Percentiles rank a stretch among this genome's conserved stretches.
Evolutionary conservation across 345 rosid genomes (phyloP).

Genomic region (Acer negundo): DNA sequence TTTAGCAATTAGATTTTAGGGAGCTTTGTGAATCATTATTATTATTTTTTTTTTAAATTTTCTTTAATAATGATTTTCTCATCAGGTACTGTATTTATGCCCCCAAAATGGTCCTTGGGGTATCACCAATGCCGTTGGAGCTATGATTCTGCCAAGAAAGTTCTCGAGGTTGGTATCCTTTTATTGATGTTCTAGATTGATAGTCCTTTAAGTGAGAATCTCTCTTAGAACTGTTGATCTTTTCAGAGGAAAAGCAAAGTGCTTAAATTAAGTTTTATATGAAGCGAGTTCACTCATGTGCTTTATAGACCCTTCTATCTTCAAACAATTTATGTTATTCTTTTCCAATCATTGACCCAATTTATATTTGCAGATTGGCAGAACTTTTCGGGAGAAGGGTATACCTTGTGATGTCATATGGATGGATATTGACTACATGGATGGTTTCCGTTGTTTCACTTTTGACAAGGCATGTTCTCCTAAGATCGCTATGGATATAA

Average conservation of each 20-base stretch:
- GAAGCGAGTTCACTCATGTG: background rate
- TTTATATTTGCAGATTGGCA: slow-evolving; percentile 51
- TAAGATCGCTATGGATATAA: background rate
- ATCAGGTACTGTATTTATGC: slow-evolving; percentile 86
- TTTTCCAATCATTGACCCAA: slow-evolving; percentile 20
- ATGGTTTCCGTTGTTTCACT: slow-evolving; percentile 95
- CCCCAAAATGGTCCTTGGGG: slow-evolving; percentile 95
- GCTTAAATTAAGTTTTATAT: background rate
- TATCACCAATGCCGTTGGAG: slow-evolving; percentile 98
- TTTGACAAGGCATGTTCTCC: slow-evolving; percentile 69
- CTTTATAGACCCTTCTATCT: slow-evolving; percentile 4
- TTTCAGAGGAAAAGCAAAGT: background rate
- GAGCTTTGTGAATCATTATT: background rate
- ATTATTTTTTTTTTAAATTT: background rate
- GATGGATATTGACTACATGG: slow-evolving; percentile 99
- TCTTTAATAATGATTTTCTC: slow-evolving; percentile 3
- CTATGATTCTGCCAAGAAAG: slow-evolving; percentile 77
- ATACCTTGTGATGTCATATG: slow-evolving; percentile 91
- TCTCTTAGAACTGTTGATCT: background rate
- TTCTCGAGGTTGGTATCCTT: slow-evolving; percentile 62
- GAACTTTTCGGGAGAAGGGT: slow-evolving; percentile 73
- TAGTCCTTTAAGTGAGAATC: background rate
- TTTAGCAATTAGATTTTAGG: background rate
- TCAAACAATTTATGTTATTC: background rate
- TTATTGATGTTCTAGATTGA: slow-evolving; percentile 9